phyloP scores from a whole-genome alignment of 345 rosid genomes.

The Populus alba region DNA sequence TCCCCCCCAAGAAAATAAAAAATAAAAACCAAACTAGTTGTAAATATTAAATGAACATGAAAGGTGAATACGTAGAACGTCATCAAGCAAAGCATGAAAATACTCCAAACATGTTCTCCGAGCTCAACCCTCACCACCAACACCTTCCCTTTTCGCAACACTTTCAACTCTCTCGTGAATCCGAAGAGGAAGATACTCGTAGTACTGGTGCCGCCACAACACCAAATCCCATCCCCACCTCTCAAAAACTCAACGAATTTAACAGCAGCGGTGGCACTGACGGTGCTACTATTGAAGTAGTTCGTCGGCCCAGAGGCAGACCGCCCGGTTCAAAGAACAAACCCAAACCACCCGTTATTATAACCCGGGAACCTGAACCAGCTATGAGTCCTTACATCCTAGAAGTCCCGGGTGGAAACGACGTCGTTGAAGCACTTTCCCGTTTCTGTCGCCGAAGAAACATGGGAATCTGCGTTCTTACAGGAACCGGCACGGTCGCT shows the following conservation, averaged over 20 bases:
- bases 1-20: not conserved
- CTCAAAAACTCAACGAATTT: conserved; percentile 1
- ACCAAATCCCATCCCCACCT: not conserved
- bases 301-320: conserved; percentile 81
- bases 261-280: conserved; percentile 33
- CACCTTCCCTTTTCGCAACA: conserved; percentile 47
- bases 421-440: conserved; percentile 57
- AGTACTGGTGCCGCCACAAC: conserved; percentile 9
- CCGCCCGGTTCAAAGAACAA: conserved; percentile 91
- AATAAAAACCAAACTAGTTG: not conserved
- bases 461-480: conserved; percentile 62
- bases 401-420: conserved; percentile 74
- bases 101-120: conserved; percentile 49
- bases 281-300: conserved; percentile 65
- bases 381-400: conserved; percentile 86
- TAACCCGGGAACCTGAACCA: conserved; percentile 65
- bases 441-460: conserved; percentile 64
- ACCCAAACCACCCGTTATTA: conserved; percentile 64
- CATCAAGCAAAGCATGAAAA: conserved; percentile 24
- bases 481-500: conserved; percentile 81
- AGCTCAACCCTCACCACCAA: conserved; percentile 38
- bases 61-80: conserved; percentile 51
- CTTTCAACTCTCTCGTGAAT: conserved; percentile 45
- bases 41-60: conserved; percentile 38
- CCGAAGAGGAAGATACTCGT: conserved; percentile 27